These are phyloP conservation scores for Leccinum barrowsii DNA, from an alignment of 768 basidiomycete species.

Conservation along the genomic window DNA sequence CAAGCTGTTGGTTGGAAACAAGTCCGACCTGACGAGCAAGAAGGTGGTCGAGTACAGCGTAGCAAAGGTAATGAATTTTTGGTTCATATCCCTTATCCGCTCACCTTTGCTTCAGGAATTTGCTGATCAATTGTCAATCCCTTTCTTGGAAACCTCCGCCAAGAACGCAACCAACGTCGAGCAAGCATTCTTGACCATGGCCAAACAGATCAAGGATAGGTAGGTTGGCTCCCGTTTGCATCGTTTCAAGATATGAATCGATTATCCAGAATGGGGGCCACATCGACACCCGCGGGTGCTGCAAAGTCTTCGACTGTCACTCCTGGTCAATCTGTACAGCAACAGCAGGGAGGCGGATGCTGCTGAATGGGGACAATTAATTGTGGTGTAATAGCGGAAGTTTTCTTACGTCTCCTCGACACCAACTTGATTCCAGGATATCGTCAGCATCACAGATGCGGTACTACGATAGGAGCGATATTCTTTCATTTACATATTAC, in stretches of 20 bases:
- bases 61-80: slow-evolving; percentile 60
- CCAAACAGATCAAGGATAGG: slow-evolving; percentile 94
- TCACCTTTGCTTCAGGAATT: slow-evolving; percentile 62
- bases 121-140: slow-evolving; percentile 88
- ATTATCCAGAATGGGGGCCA: slow-evolving; percentile 72
- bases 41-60: slow-evolving; percentile 89
- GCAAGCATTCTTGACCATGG: slow-evolving; percentile 98
- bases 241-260: neutral
- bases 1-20: slow-evolving; percentile 98
- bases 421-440: slow-evolving; percentile 18
- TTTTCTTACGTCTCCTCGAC: slow-evolving; percentile 15
- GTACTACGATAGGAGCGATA: slow-evolving; percentile 30
- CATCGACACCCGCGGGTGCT: slow-evolving; percentile 66
- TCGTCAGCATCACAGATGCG: slow-evolving; percentile 27
- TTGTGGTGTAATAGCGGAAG: slow-evolving; percentile 15
- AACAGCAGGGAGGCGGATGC: slow-evolving; percentile 70
- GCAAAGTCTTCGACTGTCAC: slow-evolving; percentile 83
- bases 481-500: slow-evolving; percentile 33
- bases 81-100: neutral
- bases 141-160: slow-evolving; percentile 98
- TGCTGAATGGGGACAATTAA: slow-evolving; percentile 51
- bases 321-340: slow-evolving; percentile 79
- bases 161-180: slow-evolving; percentile 99
- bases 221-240: slow-evolving; percentile 29
- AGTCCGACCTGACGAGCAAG: slow-evolving; percentile 96